Conservation (phyloP, 2,329 filamentous ascomycete genomes). For the Fusarium tjaetaba region DNA sequence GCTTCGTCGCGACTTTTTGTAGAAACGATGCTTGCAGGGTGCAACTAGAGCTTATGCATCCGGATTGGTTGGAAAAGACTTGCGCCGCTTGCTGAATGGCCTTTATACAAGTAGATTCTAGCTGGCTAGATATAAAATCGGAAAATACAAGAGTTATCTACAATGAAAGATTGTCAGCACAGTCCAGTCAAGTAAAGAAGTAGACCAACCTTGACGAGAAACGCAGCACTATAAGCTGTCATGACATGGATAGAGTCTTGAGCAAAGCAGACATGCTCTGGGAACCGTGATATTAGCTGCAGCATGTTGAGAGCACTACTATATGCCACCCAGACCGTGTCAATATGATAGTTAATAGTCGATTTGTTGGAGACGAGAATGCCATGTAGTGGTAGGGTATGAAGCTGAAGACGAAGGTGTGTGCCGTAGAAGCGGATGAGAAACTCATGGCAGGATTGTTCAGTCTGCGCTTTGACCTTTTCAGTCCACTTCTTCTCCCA, state of each 20-base stretch:
- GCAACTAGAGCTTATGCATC: not conserved
- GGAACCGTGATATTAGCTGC: not conserved
- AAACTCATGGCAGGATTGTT: not conserved
- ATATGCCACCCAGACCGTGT: not conserved
- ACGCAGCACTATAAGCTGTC: not conserved
- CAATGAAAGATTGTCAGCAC: rapidly evolving
- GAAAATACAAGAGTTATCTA: not conserved
- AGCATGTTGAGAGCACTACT: not conserved
- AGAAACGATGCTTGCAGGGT: not conserved
- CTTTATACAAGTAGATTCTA: not conserved
- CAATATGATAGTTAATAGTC: not conserved
- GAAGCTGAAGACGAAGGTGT: not conserved
- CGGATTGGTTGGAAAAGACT: not conserved
- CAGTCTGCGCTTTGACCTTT: not conserved
- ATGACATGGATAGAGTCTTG: not conserved
- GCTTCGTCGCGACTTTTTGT: not conserved
- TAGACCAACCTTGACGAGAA: not conserved
- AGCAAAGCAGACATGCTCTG: not conserved
- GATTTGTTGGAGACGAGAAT: not conserved
- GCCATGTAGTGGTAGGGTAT: not conserved
- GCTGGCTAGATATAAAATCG: not conserved
- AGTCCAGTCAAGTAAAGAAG: rapidly evolving
- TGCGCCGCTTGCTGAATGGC: not conserved
- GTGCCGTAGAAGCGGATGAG: not conserved
- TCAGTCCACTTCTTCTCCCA: not conserved